Percentiles rank a stretch among this genome's conserved stretches.
Evolutionary conservation across 2,329 filamentous ascomycete genomes (phyloP).

Genomic region (Cercospora canescens): DNA sequence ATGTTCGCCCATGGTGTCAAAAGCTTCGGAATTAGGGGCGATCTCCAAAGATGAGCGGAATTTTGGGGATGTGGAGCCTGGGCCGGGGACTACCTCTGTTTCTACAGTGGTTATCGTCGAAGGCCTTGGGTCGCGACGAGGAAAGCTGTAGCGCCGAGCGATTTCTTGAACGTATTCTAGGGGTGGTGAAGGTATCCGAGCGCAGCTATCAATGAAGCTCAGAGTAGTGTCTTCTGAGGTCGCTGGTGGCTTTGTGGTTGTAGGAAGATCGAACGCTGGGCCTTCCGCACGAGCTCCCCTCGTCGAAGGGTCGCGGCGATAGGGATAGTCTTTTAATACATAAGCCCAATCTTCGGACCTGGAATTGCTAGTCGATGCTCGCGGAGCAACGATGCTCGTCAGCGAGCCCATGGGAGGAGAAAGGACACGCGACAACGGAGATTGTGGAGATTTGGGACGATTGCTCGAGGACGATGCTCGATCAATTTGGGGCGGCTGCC

Average conservation of each 20-base stretch:
- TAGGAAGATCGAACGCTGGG: not conserved
- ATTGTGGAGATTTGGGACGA: not conserved
- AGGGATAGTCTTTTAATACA: not conserved
- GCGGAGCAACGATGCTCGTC: not conserved
- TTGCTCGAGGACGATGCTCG: not conserved
- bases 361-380: not conserved
- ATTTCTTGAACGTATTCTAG: not conserved
- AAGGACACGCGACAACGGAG: not conserved
- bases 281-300: not conserved
- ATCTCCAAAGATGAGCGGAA: not conserved
- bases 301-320: not conserved
- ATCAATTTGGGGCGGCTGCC: not conserved
- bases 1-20: not conserved
- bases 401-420: not conserved
- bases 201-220: not conserved
- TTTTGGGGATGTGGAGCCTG: not conserved
- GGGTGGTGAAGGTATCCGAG: not conserved
- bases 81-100: not conserved
- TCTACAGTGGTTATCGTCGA: not conserved
- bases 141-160: not conserved
- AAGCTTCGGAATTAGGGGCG: not conserved
- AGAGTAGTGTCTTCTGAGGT: not conserved
- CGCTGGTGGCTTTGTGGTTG: not conserved
- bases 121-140: not conserved
- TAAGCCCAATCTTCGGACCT: not conserved